Base-by-base conservation (phyloP, 2,329 filamentous ascomycete genomes). In the Sclerotinia spermophila region DNA sequence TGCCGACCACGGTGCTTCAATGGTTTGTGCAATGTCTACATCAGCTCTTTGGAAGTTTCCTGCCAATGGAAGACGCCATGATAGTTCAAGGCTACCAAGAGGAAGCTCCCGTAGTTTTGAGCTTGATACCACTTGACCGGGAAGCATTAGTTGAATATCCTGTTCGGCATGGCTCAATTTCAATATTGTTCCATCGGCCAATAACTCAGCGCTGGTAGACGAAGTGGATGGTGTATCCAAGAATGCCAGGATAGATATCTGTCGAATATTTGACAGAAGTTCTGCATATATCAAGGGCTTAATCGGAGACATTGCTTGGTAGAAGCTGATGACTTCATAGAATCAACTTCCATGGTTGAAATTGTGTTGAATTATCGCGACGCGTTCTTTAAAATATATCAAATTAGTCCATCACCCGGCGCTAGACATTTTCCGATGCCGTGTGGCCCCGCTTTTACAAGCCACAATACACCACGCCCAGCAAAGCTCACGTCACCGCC, bases 211-310 rank as follows among this genome's bases (percentile, higher is more conserved):
- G 48, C 71, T 75, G 55, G 78, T 80, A 58, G 73, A 71, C 67
- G 68, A 58, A 71, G 76, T 71, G 66, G 76, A 76, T 55, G 76
- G 75, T 42, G 83, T 82, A 3, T 82, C 80, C 1, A 90, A 80
- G 4, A 83, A 82, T 10, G 84, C 86, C 66, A 84, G 85, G 33
- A 90, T 80, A 6, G 88, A 89, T 53, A 91, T 82, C 77, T 90
- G 88, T 56, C 86, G 83, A 74, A 92, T 89, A 72, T 90, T 90
- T 40, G 85, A 82, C 3, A 91, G 83, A 1, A 90, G 83, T 80
- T 92, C 89, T 7, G 89, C 88, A 77, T 91, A 90, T 33, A 91
- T 82, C 60, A 78, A 66, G 17, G 75, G 51, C 17, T 71, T 71
- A 6, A 21, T 44, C n/a, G 59, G 35, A 40, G 67, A 10, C 67